Percentiles rank a stretch among this genome's conserved stretches.
Evolutionary conservation across 139 green algal species (phyloP).

Genomic region (Picochlorum sp.): DNA sequence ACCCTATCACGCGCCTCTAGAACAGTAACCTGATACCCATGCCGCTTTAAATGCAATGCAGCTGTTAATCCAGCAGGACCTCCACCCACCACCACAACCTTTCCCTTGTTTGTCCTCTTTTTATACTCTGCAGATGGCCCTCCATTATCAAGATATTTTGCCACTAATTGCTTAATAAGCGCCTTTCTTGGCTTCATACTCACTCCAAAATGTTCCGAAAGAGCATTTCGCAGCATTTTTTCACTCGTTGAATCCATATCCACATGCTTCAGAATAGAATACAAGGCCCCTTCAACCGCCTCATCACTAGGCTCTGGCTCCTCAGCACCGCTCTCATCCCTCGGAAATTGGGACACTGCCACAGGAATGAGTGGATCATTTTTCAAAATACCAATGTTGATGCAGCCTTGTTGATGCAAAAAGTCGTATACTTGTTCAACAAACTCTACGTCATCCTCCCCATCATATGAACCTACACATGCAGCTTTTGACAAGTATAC

Average conservation of each 20-base stretch:
- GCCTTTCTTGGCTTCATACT: constrained; percentile 34
- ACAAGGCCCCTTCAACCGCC: constrained; percentile 22
- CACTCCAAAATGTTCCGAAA: constrained; percentile 34
- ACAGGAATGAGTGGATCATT: constrained; percentile 21
- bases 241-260: constrained; percentile 46
- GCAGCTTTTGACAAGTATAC: constrained; percentile 25
- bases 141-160: constrained; percentile 8
- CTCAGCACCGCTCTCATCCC: background rate
- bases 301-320: constrained; percentile 21
- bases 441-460: background rate
- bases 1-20: constrained; percentile 72
- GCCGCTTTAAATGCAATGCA: constrained; percentile 54
- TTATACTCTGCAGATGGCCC: constrained; percentile 7
- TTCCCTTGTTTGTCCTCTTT: constrained; percentile 12
- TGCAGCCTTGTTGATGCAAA: constrained; percentile 50
- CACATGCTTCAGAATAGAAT: constrained; percentile 8
- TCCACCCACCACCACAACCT: constrained; percentile 68
- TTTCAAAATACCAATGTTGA: constrained; percentile 58
- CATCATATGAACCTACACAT: constrained; percentile 24
- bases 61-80: constrained; percentile 69
- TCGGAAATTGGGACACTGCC: background rate
- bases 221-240: constrained; percentile 50
- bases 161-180: constrained; percentile 32
- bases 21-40: constrained; percentile 54
- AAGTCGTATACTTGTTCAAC: constrained; percentile 40